Evolutionary conservation across 306 rosid genomes (phyloP).

Genomic region (Coriaria nepalensis): DNA sequence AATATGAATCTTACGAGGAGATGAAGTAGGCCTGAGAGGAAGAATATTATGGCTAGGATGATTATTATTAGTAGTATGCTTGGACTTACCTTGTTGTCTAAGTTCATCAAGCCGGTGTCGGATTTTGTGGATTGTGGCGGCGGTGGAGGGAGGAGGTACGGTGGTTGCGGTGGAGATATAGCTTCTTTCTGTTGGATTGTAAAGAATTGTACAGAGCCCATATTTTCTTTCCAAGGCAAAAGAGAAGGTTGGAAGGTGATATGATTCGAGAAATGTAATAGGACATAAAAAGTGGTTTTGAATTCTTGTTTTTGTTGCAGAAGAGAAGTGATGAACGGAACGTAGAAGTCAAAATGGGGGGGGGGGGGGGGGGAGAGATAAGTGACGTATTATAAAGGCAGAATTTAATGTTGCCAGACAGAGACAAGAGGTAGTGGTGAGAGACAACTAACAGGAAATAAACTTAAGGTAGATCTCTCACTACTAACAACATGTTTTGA

Average conservation of each 20-base stretch:
- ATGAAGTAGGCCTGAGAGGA: slow-evolving; percentile 83
- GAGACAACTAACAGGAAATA: too few species aligned
- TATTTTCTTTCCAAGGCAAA: slow-evolving; percentile 11
- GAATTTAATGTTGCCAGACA: too few species aligned
- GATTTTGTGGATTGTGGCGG: slow-evolving; percentile 19
- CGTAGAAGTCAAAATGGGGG: too few species aligned
- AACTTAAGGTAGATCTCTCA: too few species aligned
- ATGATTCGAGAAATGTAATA: too few species aligned
- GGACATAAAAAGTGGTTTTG: too few species aligned
- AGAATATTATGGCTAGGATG: slow-evolving; percentile 72
- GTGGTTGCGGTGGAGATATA: slow-evolving; percentile 27
- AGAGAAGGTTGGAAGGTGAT: slow-evolving; percentile 10
- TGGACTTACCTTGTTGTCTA: slow-evolving; percentile 55
- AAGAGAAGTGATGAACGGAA: too few species aligned
- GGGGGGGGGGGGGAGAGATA: too few species aligned
- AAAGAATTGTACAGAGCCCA: not conserved
- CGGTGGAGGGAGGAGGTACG: slow-evolving; percentile 20
- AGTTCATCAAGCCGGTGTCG: slow-evolving; percentile 34
- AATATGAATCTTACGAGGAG: slow-evolving; percentile 67
- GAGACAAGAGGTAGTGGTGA: too few species aligned
- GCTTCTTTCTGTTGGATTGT: not conserved
- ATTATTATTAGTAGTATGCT: slow-evolving; percentile 59
- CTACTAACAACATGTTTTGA: too few species aligned
- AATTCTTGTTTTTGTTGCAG: too few species aligned
- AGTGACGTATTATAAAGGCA: too few species aligned